Conservation (phyloP, 352 stramenopile species). For the Halophytophthora polymorphica region DNA sequence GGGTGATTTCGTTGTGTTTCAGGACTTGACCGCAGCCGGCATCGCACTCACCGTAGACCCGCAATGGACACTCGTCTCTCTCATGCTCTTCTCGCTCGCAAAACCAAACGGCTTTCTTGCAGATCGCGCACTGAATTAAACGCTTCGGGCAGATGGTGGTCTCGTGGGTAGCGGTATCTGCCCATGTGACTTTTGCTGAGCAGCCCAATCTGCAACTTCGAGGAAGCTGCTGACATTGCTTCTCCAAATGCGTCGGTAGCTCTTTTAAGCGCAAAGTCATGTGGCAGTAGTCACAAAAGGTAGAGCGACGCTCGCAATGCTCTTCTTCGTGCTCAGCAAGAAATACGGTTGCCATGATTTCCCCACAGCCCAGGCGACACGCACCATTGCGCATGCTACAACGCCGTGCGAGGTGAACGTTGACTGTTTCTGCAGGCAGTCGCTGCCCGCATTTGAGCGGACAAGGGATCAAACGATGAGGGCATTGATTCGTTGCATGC, state of each 20-base stretch:
- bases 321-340: conserved; percentile 55
- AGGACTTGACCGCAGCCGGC: conserved; percentile 39
- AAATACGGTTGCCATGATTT: conserved; percentile 38
- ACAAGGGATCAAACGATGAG: conserved; percentile 50
- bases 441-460: conserved; percentile 64
- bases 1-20: conserved; percentile 44
- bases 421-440: conserved; percentile 32
- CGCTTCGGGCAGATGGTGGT: conserved; percentile 49
- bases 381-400: conserved; percentile 59
- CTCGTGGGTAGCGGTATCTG: conserved; percentile 35
- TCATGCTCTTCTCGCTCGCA: conserved; percentile 40
- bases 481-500: conserved; percentile 42
- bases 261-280: conserved; percentile 17
- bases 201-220: conserved; percentile 60
- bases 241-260: conserved; percentile 34
- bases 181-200: conserved; percentile 16
- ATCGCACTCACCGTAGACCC: conserved; percentile 47
- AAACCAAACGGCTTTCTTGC: conserved; percentile 40
- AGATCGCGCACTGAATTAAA: conserved; percentile 53
- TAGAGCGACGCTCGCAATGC: conserved; percentile 35
- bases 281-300: conserved; percentile 61
- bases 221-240: conserved; percentile 30
- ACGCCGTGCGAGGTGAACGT: conserved; percentile 42
- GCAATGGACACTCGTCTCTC: conserved; percentile 47
- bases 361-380: conserved; percentile 59